Evolutionary conservation across 2,329 filamentous ascomycete species (phyloP).

Genomic region (Sphaerostilbella broomeana): DNA sequence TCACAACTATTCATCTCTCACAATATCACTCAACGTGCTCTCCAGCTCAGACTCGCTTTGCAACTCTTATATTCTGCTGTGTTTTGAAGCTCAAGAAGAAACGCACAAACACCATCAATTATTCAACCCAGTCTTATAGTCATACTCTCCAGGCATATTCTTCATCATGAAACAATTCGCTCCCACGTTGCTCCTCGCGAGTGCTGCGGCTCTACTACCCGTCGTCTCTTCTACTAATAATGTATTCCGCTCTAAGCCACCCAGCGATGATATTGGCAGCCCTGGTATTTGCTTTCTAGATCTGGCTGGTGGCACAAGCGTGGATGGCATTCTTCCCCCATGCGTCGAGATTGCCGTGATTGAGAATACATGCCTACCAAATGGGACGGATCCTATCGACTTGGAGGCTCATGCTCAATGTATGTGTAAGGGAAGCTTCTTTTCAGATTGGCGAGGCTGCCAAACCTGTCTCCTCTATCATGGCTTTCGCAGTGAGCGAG

Average conservation of each 20-base stretch:
- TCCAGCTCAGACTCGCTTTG: slow-evolving; percentile 7
- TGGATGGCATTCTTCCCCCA: slow-evolving; percentile 19
- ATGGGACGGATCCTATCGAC: slow-evolving; percentile 21
- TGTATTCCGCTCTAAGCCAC: background rate
- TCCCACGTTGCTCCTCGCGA: slow-evolving; percentile 7
- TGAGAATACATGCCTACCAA: slow-evolving; percentile 25
- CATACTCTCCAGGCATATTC: slow-evolving; percentile 2
- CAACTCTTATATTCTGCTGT: background rate
- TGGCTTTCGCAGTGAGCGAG: slow-evolving; percentile 31
- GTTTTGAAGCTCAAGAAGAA: background rate
- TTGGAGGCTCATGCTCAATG: slow-evolving; percentile 28
- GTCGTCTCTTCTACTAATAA: slow-evolving; percentile 8
- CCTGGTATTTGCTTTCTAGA: background rate
- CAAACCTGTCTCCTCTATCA: slow-evolving; percentile 35
- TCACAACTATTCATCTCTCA: too few species aligned
- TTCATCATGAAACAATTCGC: slow-evolving; percentile 15
- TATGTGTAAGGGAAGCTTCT: slow-evolving; percentile 39
- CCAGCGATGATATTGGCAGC: background rate
- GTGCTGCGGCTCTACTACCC: slow-evolving; percentile 13
- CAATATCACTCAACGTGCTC: slow-evolving; percentile 7
- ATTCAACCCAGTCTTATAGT: slow-evolving; percentile 3
- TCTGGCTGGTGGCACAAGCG: too few species aligned
- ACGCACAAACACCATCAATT: slow-evolving; percentile 2
- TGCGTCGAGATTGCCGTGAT: slow-evolving; percentile 26
- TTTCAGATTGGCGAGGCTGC: slow-evolving; percentile 37